Evolutionary conservation across 2,329 filamentous ascomycete species (phyloP).

Genomic region (Ceratocystis eucalypticola): DNA sequence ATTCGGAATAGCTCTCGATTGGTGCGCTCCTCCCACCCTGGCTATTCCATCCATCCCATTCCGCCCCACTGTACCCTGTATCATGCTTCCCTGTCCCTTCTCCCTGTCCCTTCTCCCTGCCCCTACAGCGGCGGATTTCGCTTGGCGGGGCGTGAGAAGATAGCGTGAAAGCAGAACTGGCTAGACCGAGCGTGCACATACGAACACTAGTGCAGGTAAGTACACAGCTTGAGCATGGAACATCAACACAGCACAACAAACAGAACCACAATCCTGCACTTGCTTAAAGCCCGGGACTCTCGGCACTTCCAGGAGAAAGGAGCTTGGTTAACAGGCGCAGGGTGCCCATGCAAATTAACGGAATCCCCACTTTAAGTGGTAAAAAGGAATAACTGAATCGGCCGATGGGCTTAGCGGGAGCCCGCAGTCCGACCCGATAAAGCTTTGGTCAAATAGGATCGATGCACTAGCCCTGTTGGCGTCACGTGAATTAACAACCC

Average conservation of each 20-base stretch:
- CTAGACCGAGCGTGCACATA: too few relatives aligned
- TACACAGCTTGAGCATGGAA: not conserved
- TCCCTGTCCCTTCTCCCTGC: not conserved
- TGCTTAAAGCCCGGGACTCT: not conserved
- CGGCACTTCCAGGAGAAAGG: not conserved
- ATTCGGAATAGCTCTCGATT: not conserved
- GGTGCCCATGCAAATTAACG: not conserved
- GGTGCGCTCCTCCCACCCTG: not conserved
- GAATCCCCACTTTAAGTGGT: not conserved
- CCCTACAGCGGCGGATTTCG: constrained; percentile 1
- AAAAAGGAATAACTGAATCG: too few relatives aligned
- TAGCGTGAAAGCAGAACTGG: not conserved
- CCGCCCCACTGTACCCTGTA: not conserved
- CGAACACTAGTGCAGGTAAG: too few relatives aligned
- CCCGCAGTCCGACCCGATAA: too few relatives aligned
- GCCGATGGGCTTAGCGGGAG: too few relatives aligned
- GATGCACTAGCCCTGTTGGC: not conserved
- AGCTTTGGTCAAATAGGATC: too few relatives aligned
- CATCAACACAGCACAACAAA: not conserved
- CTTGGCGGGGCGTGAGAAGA: not conserved
- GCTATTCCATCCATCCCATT: not conserved
- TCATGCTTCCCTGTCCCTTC: not conserved
- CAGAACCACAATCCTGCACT: not conserved
- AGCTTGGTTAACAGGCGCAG: not conserved
- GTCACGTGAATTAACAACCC: not conserved